Evolutionary conservation across 306 rosid species (phyloP), one percentile per base, ranked within the genome.

Genomic region (Morella rubra): DNA sequence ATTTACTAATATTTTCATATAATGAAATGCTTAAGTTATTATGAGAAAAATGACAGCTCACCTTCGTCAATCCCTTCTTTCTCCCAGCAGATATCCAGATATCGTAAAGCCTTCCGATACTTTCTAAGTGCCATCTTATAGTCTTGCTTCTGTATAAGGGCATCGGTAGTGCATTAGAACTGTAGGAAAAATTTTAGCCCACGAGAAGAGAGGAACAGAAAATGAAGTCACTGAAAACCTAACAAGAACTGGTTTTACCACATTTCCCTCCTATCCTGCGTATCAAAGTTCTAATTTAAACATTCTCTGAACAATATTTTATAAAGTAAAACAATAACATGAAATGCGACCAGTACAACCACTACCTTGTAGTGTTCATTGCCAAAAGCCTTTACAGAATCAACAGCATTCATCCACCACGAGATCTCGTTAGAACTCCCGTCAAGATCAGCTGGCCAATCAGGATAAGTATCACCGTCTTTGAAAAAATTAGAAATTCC

Each of bases 1-100:
- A 71, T 69, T 37, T 73, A 20, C 50, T 45, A 66, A 66, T 6
- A 41, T 66, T 41, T 66, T 19, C 46, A n/a, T n/a, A 19, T 44
- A 18, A 0, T 8, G 42, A 66, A 1, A 66, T 41, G 42, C 32
- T 15, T 18, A 32, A 32, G 37, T 2, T 32, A 32, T 32, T 40
- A 14, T 19, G 75, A 42, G 20, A 41, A 71, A 65, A n/a, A 49
- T 22, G 16, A 66, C 50, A 41, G 65, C 81, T 74, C 16, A 89
- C 98, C 98, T 87, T 90, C 97, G 76, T 93, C 90, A 16, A 93
- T 91, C 49, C 89, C 96, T 44, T 91, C 96, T 85, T 90, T 93
- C 86, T 93, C 98, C 98, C 98, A 93, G 83, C 98, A 93, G 66
- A 91, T 82, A 80, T 93, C 98, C 41, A 88, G 89, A 83, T 89